A percentile compares a stretch with the other conserved stretches of the same genome.
These are phyloP conservation scores for Fragosphaeria purpurea DNA, from an alignment of 2,329 filamentous ascomycete species.

Conservation along the genomic window DNA sequence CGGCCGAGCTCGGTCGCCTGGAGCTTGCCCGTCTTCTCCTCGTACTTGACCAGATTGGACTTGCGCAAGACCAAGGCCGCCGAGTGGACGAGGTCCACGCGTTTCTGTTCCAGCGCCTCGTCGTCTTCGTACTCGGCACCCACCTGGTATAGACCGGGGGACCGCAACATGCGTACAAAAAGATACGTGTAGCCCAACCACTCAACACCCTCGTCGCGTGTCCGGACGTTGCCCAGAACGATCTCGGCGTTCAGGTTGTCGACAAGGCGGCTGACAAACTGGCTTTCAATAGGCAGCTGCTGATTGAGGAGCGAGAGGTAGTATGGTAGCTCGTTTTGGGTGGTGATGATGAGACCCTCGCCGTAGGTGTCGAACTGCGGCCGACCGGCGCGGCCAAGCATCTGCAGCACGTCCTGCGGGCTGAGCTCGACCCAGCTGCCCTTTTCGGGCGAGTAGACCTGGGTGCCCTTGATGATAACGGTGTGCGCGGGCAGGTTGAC, in stretches of 20 bases:
- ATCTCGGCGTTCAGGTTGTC: constrained; percentile 96
- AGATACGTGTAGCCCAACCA: constrained; percentile 98
- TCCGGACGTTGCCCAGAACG: constrained; percentile 86
- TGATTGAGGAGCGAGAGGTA: constrained; percentile 95
- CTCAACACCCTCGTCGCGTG: constrained; percentile 91
- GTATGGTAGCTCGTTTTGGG: constrained; percentile 89
- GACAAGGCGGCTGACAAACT: constrained; percentile 83
- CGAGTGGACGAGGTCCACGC: constrained; percentile 94
- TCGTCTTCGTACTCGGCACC: constrained; percentile 94
- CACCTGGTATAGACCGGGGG: constrained; percentile 88
- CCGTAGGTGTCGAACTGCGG: constrained; percentile 97
- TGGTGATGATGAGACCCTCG: constrained; percentile 97
- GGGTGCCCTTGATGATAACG: constrained; percentile 97
- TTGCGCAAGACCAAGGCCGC: constrained; percentile 80
- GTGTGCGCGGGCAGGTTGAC: constrained; percentile 96
- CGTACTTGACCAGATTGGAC: constrained; percentile 85
- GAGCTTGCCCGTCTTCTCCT: constrained; percentile 81
- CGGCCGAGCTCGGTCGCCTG: constrained; percentile 90
- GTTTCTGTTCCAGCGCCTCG: constrained; percentile 83
- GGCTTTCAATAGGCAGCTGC: constrained; percentile 93
- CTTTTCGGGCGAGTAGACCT: constrained; percentile 96
- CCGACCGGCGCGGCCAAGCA: constrained; percentile 93
- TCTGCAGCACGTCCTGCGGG: constrained; percentile 94
- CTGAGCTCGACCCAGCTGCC: constrained; percentile 97
- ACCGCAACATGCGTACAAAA: constrained; percentile 94